These are phyloP conservation scores for Pyracantha coccinea DNA, from an alignment of 331 rosid genomes.

Conservation along the genomic window DNA sequence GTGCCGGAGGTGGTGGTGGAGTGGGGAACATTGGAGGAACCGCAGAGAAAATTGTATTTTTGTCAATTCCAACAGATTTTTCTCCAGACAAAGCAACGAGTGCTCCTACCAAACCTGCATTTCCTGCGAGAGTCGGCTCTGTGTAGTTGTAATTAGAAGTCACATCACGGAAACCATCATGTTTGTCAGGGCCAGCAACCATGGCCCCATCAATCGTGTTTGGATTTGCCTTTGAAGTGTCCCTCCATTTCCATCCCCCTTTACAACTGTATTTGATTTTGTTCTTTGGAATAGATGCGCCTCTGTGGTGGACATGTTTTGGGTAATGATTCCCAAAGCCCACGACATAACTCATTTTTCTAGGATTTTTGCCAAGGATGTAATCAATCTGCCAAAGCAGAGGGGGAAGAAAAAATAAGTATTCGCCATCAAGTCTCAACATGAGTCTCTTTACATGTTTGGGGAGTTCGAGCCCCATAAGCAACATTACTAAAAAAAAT, in stretches of 20 bases:
- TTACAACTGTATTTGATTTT: slow-evolving; percentile 84
- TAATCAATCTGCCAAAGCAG: slow-evolving; percentile 72
- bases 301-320: slow-evolving; percentile 92
- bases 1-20: slow-evolving; percentile 99
- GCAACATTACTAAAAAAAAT: background rate
- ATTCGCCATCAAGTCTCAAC: background rate
- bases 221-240: slow-evolving; percentile 74
- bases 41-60: slow-evolving; percentile 88
- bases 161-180: slow-evolving; percentile 87
- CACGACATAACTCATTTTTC: slow-evolving; percentile 80
- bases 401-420: background rate
- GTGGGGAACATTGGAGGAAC: slow-evolving; percentile 99
- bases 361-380: slow-evolving; percentile 88
- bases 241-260: slow-evolving; percentile 99
- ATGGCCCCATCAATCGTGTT: slow-evolving; percentile 81
- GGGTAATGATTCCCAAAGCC: slow-evolving; percentile 93
- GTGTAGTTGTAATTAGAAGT: slow-evolving; percentile 92
- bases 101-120: slow-evolving; percentile 93
- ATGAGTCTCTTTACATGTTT: background rate
- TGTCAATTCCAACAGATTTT: slow-evolving; percentile 51
- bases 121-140: slow-evolving; percentile 95
- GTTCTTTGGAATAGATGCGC: slow-evolving; percentile 89
- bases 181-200: slow-evolving; percentile 98
- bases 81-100: slow-evolving; percentile 91
- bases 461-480: background rate